phyloP scores from a whole-genome alignment of 306 rosid genomes.

The Cucurbita argyrosperma region DNA sequence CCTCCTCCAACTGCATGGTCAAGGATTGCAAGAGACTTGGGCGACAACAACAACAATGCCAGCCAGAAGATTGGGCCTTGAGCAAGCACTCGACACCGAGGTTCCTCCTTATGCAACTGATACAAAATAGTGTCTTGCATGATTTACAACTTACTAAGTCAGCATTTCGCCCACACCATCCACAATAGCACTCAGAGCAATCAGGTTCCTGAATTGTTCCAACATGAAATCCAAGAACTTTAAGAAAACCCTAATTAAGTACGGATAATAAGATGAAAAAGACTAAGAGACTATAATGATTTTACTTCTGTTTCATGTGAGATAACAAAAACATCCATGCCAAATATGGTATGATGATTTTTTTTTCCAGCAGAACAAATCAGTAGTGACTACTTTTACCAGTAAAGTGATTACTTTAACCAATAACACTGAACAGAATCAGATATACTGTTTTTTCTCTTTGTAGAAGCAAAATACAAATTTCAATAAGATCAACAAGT shows the following conservation, averaged over 20 bases:
- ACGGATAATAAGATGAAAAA: not conserved
- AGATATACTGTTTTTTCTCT: not conserved
- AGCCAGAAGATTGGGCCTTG: slow-evolving; percentile 33
- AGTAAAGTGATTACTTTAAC: not conserved
- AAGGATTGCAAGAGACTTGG: slow-evolving; percentile 47
- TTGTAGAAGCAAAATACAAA: not conserved
- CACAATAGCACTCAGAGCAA: slow-evolving; percentile 47
- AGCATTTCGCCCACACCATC: slow-evolving; percentile 60
- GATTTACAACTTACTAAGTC: slow-evolving; percentile 48
- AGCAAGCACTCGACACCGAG: slow-evolving; percentile 44
- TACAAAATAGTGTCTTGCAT: slow-evolving; percentile 53
- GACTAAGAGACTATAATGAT: not conserved
- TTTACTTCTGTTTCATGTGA: not conserved
- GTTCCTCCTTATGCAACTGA: slow-evolving; percentile 48
- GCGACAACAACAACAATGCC: slow-evolving; percentile 66
- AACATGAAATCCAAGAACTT: not conserved
- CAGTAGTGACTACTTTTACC: not conserved
- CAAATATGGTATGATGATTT: not conserved
- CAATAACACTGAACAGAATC: not conserved
- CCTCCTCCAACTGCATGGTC: slow-evolving; percentile 38
- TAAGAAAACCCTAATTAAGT: not conserved
- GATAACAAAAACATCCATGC: not conserved
- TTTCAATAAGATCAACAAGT: not conserved
- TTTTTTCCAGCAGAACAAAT: not conserved
- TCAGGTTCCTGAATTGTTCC: slow-evolving; percentile 47